A percentile compares a stretch with the other conserved stretches of the same genome.
These are phyloP conservation scores for Sungouiozyma ichnusensis DNA, from an alignment of 805 yeast species.

Conservation along the genomic window DNA sequence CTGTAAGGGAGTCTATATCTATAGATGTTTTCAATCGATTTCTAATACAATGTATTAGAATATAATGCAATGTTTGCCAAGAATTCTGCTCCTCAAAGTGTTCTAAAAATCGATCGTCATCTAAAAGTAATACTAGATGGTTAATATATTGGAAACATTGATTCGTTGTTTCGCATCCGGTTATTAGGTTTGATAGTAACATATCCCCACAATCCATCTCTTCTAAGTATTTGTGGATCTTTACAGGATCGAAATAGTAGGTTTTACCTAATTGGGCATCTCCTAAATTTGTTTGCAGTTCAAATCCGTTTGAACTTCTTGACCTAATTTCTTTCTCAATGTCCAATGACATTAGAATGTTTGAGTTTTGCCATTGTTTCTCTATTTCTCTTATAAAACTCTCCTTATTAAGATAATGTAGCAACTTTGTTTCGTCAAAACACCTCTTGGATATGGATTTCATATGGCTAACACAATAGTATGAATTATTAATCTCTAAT, in stretches of 20 bases:
- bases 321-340: constrained; percentile 9
- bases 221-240: constrained; percentile 11
- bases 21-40: constrained; percentile 19
- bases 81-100: constrained; percentile 17
- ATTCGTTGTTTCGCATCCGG: constrained; percentile 5
- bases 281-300: constrained; percentile 6
- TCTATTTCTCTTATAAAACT: background rate
- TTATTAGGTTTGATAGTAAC: constrained; percentile 10
- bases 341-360: constrained; percentile 3
- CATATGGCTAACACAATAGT: background rate
- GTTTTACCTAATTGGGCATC: constrained; percentile 10
- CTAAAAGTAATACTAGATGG: constrained; percentile 13
- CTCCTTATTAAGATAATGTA: background rate
- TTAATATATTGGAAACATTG: constrained; percentile 9
- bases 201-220: constrained; percentile 11
- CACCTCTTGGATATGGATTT: background rate
- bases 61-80: constrained; percentile 13
- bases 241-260: constrained; percentile 11
- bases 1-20: constrained; percentile 36
- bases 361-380: background rate
- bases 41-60: constrained; percentile 8
- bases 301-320: constrained; percentile 6
- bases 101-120: constrained; percentile 7
- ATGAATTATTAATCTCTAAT: background rate
- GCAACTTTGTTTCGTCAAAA: background rate